A percentile compares a stretch with the other conserved stretches of the same genome.
Conservation (phyloP, 345 rosid species). For the Toxicodendron radicans region DNA sequence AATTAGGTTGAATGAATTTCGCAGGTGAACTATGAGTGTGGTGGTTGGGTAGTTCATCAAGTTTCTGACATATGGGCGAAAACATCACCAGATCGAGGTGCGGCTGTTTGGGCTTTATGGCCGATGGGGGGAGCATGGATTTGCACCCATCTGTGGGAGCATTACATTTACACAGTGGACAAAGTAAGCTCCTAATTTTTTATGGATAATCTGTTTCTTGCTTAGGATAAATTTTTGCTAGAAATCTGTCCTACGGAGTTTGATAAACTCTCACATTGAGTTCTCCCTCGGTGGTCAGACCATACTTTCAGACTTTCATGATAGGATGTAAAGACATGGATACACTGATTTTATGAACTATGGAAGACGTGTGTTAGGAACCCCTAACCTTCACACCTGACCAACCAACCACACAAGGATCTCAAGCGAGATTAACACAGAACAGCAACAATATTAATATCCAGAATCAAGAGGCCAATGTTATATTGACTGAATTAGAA, state of each 20-base stretch:
- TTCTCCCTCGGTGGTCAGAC: neutral
- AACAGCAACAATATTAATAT: too few relatives aligned
- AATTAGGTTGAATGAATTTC: neutral
- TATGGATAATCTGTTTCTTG: neutral
- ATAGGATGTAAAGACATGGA: neutral
- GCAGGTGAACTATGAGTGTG: constrained; percentile 85
- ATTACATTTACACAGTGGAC: constrained; percentile 79
- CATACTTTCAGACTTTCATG: neutral
- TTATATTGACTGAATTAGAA: too few relatives aligned
- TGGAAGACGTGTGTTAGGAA: too few relatives aligned
- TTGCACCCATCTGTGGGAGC: constrained; percentile 96
- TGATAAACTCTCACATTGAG: neutral
- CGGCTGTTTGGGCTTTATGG: constrained; percentile 88
- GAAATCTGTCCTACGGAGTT: neutral
- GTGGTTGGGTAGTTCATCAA: constrained; percentile 94
- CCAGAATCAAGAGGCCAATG: too few relatives aligned
- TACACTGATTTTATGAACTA: neutral
- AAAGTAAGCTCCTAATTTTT: constrained; percentile 50
- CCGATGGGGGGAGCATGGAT: constrained; percentile 99
- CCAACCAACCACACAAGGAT: too few relatives aligned
- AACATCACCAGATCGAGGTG: constrained; percentile 75
- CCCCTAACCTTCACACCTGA: too few relatives aligned
- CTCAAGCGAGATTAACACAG: too few relatives aligned
- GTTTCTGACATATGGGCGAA: constrained; percentile 91
- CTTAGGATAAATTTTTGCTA: neutral